These are phyloP conservation scores for Trichoderma aggressivum DNA, from an alignment of 2,329 filamentous ascomycete species.

Conservation along the genomic window DNA sequence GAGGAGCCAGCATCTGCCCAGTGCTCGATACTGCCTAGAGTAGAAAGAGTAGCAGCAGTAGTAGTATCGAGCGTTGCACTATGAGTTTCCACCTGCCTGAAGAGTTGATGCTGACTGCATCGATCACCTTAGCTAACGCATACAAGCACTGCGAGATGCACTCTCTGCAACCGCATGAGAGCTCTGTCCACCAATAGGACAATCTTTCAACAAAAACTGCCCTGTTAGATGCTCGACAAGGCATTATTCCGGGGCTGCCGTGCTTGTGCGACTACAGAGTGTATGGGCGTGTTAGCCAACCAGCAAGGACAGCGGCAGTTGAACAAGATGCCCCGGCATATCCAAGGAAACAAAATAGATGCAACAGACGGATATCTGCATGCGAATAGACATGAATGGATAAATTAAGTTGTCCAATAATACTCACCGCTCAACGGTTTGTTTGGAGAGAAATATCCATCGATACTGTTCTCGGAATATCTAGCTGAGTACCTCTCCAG, in stretches of 20 bases:
- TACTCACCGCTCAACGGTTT: not conserved
- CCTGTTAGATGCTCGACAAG: not conserved
- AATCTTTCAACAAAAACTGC: not conserved
- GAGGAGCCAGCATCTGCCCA: not conserved
- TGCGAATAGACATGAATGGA: not conserved
- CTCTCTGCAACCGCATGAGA: not conserved
- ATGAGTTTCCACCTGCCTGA: not conserved
- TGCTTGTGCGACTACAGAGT: not conserved
- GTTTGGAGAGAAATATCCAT: not conserved
- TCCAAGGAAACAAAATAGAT: not conserved
- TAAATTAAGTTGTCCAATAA: not conserved
- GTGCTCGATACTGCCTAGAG: not conserved
- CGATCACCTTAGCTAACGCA: not conserved
- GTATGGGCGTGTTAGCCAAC: not conserved
- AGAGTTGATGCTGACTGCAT: conserved; percentile 12
- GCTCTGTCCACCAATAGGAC: not conserved
- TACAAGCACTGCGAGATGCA: not conserved
- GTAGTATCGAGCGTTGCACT: not conserved
- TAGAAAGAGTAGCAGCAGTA: not conserved
- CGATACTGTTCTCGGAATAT: not conserved
- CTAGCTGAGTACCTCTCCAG: not conserved
- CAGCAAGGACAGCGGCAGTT: conserved; percentile 9
- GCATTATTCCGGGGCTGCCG: not conserved
- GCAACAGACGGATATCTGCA: not conserved
- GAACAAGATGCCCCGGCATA: not conserved